Conservation (phyloP, 768 basidiomycete genomes). For the Holtermanniella nyarrowii region DNA sequence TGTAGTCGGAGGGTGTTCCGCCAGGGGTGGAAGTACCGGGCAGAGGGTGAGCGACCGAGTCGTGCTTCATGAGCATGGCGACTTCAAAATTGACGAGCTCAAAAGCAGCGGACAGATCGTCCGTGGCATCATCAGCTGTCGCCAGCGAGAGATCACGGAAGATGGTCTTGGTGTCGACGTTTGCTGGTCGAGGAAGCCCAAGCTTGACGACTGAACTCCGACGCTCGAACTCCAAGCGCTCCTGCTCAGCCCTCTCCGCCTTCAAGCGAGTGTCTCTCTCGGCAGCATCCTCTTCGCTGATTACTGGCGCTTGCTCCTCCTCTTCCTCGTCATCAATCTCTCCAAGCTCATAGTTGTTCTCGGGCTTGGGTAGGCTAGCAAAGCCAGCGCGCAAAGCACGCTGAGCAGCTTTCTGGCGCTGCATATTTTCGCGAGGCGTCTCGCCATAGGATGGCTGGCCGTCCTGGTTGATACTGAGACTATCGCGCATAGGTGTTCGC, state of each 20-base stretch:
- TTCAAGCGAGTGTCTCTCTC: conserved; percentile 72
- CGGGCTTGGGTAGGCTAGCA: conserved; percentile 72
- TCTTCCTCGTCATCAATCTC: conserved; percentile 78
- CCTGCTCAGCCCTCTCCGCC: conserved; percentile 62
- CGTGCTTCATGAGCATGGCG: conserved; percentile 68
- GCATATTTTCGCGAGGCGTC: conserved; percentile 67
- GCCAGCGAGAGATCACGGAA: conserved; percentile 49
- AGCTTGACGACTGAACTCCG: conserved; percentile 71
- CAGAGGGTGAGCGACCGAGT: conserved; percentile 73
- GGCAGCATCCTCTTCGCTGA: conserved; percentile 77
- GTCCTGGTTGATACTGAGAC: conserved; percentile 70
- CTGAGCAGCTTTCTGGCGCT: conserved; percentile 56
- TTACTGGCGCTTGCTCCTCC: conserved; percentile 37
- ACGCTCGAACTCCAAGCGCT: conserved; percentile 65
- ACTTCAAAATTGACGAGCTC: conserved; percentile 68
- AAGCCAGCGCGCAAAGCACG: conserved; percentile 72
- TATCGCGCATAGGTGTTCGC: conserved; percentile 91
- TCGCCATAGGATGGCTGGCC: conserved; percentile 50
- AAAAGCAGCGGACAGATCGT: conserved; percentile 48
- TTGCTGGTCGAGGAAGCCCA: conserved; percentile 72
- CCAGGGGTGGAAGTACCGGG: conserved; percentile 77
- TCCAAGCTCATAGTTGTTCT: conserved; percentile 93
- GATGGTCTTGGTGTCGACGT: conserved; percentile 61
- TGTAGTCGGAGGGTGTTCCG: conserved; percentile 54
- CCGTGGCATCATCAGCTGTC: conserved; percentile 45